Conservation (phyloP, 2,329 filamentous ascomycete species). For the Thielaviopsis ethacetica region DNA sequence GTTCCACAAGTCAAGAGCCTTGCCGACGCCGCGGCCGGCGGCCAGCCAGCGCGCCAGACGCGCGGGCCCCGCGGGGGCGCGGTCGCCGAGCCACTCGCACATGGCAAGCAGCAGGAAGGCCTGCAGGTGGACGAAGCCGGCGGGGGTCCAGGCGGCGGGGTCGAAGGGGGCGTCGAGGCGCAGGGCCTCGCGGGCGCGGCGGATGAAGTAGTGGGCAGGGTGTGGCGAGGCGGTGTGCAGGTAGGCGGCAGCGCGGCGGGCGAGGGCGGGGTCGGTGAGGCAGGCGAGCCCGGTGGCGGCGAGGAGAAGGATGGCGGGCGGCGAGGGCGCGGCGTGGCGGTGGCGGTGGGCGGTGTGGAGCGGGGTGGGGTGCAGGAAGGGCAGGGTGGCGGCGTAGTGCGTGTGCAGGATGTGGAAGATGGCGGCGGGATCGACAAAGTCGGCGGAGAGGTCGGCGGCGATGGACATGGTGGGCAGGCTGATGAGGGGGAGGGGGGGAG, state of each 20-base stretch:
- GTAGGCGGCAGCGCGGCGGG: not conserved
- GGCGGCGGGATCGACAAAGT: not conserved
- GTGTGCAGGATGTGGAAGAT: not conserved
- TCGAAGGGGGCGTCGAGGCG: not conserved
- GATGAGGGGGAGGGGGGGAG: too few relatives aligned
- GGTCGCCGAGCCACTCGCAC: slow-evolving; percentile 1
- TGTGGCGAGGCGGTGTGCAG: not conserved
- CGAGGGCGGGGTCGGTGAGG: not conserved
- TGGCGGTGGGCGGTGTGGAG: not conserved
- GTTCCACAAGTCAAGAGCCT: not conserved
- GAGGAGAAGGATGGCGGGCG: not conserved
- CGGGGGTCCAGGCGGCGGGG: not conserved
- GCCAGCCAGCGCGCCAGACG: not conserved
- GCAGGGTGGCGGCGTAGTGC: not conserved
- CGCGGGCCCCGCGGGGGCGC: not conserved
- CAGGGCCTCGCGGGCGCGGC: not conserved
- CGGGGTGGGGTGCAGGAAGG: not conserved
- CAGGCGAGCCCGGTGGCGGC: slow-evolving; percentile 1
- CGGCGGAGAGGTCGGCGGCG: not conserved
- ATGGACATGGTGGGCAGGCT: not conserved
- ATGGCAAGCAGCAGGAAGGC: slow-evolving; percentile 5
- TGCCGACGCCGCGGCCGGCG: not conserved
- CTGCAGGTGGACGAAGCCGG: not conserved
- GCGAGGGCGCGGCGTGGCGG: not conserved
- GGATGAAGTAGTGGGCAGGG: not conserved